Conservation (phyloP, 805 yeast genomes). For the Metschnikowia santaceciliae region DNA sequence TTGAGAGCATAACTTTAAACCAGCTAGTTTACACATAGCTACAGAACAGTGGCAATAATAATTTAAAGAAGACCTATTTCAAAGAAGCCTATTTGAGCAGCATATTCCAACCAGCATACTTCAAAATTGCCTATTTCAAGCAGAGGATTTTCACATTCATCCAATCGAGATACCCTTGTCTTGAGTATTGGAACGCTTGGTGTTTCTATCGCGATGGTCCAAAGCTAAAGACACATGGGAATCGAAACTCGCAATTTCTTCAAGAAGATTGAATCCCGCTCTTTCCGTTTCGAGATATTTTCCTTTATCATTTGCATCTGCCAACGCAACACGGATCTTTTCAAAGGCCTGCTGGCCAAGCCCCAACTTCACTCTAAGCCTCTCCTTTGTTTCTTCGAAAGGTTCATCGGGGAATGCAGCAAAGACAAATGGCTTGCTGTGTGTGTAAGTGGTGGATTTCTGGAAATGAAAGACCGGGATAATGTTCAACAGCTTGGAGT, state of each 20-base stretch:
- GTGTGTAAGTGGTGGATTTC: slow-evolving; percentile 60
- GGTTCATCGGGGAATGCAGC: slow-evolving; percentile 65
- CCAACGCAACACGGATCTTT: slow-evolving; percentile 63
- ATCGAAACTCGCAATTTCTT: slow-evolving; percentile 39
- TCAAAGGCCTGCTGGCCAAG: slow-evolving; percentile 76
- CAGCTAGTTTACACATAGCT: too few relatives aligned
- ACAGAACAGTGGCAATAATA: too few relatives aligned
- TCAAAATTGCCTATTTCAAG: neutral
- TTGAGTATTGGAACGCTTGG: slow-evolving; percentile 34
- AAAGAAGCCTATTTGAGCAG: too few relatives aligned
- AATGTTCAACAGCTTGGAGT: slow-evolving; percentile 35
- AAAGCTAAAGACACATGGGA: slow-evolving; percentile 61
- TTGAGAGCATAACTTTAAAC: too few relatives aligned
- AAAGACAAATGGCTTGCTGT: slow-evolving; percentile 84
- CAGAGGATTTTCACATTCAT: slow-evolving; percentile 7
- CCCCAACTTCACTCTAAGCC: slow-evolving; percentile 70
- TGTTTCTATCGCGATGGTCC: slow-evolving; percentile 82
- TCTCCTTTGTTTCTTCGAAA: slow-evolving; percentile 54
- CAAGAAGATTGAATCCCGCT: slow-evolving; percentile 52
- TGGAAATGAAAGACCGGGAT: slow-evolving; percentile 74
- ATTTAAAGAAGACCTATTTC: too few relatives aligned
- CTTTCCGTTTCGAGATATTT: slow-evolving; percentile 46
- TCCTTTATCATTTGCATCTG: slow-evolving; percentile 40
- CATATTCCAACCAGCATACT: too few relatives aligned
- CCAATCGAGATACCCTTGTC: slow-evolving; percentile 44